Conservation (phyloP, 2,329 filamentous ascomycete genomes). For the Ophiostoma perfectum region DNA sequence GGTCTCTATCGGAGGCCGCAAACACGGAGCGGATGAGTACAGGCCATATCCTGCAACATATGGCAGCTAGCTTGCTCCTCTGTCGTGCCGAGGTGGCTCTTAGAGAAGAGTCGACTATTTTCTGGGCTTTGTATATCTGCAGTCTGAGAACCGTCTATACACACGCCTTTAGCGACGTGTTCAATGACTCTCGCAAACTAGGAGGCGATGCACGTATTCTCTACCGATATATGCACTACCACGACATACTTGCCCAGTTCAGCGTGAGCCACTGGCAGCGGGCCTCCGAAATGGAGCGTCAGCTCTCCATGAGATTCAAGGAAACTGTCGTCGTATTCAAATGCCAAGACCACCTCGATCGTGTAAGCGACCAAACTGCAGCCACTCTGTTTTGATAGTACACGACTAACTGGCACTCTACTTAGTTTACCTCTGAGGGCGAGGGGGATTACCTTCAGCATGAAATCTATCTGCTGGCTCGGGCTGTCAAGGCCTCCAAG, state of each 20-base stretch:
- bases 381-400: too few species aligned
- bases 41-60: background rate
- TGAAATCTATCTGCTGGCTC: background rate
- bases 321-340: background rate
- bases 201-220: constrained; percentile 15
- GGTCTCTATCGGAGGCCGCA: background rate
- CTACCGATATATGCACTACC: constrained; percentile 32
- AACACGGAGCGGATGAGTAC: background rate
- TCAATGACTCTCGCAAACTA: background rate
- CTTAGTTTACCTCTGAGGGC: background rate
- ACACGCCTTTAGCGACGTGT: background rate
- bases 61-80: background rate
- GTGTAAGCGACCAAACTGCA: background rate
- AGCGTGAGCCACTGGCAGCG: constrained; percentile 29
- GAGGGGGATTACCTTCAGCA: background rate
- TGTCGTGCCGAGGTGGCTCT: constrained; percentile 4
- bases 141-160: background rate
- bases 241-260: constrained; percentile 31
- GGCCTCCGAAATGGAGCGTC: constrained; percentile 13
- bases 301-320: constrained; percentile 7
- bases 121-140: constrained; percentile 1
- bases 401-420: background rate
- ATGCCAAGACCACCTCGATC: background rate
- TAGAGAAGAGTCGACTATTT: background rate
- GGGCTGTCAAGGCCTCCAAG: background rate